These are phyloP conservation scores for Thraustochytrium striatum DNA, from an alignment of 352 stramenopile genomes.

Conservation along the genomic window DNA sequence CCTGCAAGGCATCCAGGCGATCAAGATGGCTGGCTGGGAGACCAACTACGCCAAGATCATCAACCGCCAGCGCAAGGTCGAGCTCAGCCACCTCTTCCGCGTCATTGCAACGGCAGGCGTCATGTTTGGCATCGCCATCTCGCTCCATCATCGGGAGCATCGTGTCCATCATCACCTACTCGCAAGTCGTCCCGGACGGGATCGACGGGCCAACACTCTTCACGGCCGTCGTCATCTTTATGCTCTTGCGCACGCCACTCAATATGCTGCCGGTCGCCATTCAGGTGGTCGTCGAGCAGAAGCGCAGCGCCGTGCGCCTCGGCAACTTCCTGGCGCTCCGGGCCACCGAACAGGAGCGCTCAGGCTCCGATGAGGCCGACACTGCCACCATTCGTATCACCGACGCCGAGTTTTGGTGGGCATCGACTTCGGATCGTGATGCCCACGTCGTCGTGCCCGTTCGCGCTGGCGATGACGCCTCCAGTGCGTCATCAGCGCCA, in stretches of 20 bases:
- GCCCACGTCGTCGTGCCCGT: too few relatives aligned
- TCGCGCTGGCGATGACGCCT: too few relatives aligned
- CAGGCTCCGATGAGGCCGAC: not conserved
- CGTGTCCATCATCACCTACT: not conserved
- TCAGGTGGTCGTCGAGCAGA: not conserved
- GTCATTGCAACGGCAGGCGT: constrained; percentile 35
- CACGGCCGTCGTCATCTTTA: constrained; percentile 13
- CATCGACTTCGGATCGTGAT: too few relatives aligned
- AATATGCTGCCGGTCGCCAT: constrained; percentile 7
- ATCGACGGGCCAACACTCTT: constrained; percentile 35
- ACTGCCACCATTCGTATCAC: not conserved
- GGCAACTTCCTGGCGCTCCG: constrained; percentile 6
- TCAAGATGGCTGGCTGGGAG: constrained; percentile 92
- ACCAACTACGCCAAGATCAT: not conserved
- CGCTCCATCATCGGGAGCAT: constrained; percentile 38
- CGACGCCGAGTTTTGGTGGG: constrained; percentile 15
- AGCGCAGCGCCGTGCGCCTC: not conserved
- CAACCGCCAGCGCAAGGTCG: not conserved
- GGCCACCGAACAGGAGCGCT: not conserved
- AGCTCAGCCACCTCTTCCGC: not conserved
- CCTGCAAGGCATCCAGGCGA: constrained; percentile 81
- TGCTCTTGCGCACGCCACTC: constrained; percentile 8
- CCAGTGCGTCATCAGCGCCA: too few relatives aligned
- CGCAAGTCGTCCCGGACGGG: constrained; percentile 30
- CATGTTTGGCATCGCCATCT: not conserved